phyloP scores from a whole-genome alignment of 1,139 yeast species.

The Yamadazyma atmosphaerica region DNA sequence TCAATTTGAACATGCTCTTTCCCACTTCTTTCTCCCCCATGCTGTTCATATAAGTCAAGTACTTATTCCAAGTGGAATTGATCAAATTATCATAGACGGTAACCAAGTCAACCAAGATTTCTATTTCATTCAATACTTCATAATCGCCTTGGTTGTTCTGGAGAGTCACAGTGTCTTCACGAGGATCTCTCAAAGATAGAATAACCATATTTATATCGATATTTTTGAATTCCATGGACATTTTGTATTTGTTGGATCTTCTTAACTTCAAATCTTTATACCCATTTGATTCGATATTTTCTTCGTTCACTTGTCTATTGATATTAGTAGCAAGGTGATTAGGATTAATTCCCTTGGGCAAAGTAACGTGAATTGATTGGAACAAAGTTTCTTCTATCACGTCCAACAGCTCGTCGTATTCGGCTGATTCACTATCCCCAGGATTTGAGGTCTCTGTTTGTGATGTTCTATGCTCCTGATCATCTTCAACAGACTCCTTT shows the following conservation, averaged over 20 bases:
- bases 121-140: slow-evolving; percentile 51
- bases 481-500: slow-evolving; percentile 36
- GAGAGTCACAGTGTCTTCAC: slow-evolving; percentile 21
- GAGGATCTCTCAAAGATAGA: slow-evolving; percentile 50
- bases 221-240: slow-evolving; percentile 55
- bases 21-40: slow-evolving; percentile 72
- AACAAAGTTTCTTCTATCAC: slow-evolving; percentile 65
- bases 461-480: slow-evolving; percentile 11
- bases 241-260: slow-evolving; percentile 67
- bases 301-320: slow-evolving; percentile 43
- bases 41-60: slow-evolving; percentile 67
- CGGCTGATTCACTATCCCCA: too few relatives aligned
- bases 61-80: slow-evolving; percentile 89
- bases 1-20: slow-evolving; percentile 59
- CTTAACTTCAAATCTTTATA: slow-evolving; percentile 54
- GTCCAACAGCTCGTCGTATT: slow-evolving; percentile 21
- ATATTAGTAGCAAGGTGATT: slow-evolving; percentile 51
- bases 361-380: slow-evolving; percentile 69
- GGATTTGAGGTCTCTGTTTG: too few relatives aligned
- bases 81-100: slow-evolving; percentile 67
- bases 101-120: slow-evolving; percentile 20
- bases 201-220: slow-evolving; percentile 49
- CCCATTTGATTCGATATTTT: slow-evolving; percentile 13
- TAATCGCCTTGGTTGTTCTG: slow-evolving; percentile 18
- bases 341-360: slow-evolving; percentile 54